Evolutionary conservation across 805 yeast genomes (phyloP).

Genomic region (Pichia kluyveri): DNA sequence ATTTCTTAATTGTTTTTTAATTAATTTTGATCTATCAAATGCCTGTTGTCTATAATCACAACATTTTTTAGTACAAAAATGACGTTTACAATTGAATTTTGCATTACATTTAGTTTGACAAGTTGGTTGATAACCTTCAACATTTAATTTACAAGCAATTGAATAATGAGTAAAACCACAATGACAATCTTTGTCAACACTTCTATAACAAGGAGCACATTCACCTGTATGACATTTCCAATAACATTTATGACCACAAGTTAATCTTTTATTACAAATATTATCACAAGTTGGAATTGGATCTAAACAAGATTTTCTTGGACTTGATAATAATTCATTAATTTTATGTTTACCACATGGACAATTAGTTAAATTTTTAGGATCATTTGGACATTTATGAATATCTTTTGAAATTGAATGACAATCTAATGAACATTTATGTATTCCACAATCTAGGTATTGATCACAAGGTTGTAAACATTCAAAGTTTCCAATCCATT

Average conservation of each 20-base stretch:
- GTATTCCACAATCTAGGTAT: conserved; percentile 56
- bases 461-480: conserved; percentile 39
- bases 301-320: conserved; percentile 58
- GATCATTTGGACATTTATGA: conserved; percentile 54
- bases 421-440: conserved; percentile 40
- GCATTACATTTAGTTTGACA: conserved; percentile 71
- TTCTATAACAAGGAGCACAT: conserved; percentile 59
- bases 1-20: conserved; percentile 38
- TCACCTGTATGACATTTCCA: conserved; percentile 66
- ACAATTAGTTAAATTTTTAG: conserved; percentile 52
- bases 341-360: conserved; percentile 68
- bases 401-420: conserved; percentile 34
- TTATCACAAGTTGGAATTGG: conserved; percentile 69
- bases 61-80: conserved; percentile 60
- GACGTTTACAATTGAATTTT: conserved; percentile 70
- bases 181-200: conserved; percentile 44
- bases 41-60: conserved; percentile 64
- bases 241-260: conserved; percentile 69
- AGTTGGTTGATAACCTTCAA: conserved; percentile 41
- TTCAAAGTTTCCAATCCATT: conserved; percentile 44
- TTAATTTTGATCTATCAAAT: conserved; percentile 41
- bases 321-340: conserved; percentile 23
- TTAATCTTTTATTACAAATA: conserved; percentile 50
- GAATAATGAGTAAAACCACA: conserved; percentile 51
- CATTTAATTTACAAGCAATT: conserved; percentile 57